Conservation (phyloP, 352 stramenopile species). For the Pythium myriotylum region DNA sequence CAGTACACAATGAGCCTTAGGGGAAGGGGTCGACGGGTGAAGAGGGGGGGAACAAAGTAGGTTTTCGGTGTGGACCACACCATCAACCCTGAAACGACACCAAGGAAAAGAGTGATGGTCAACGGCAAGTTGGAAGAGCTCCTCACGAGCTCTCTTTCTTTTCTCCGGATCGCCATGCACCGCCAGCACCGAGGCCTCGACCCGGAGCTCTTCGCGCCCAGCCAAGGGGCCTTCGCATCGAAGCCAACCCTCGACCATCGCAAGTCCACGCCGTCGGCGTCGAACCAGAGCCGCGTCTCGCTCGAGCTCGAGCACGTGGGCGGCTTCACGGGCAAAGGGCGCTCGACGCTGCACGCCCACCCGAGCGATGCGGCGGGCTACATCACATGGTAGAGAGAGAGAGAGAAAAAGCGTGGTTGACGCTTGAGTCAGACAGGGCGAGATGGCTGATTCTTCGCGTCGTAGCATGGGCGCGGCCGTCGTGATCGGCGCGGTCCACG, state of each 20-base stretch:
- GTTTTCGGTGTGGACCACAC: slow-evolving; percentile 10
- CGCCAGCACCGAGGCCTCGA: slow-evolving; percentile 12
- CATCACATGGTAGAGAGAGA: slow-evolving; percentile 23
- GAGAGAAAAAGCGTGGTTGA: background rate
- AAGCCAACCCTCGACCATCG: too few species aligned
- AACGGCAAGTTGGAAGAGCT: background rate
- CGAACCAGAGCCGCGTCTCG: slow-evolving; percentile 17
- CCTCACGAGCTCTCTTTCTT: background rate
- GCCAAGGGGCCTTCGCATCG: slow-evolving; percentile 7
- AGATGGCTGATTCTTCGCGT: too few species aligned
- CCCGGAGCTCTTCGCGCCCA: slow-evolving; percentile 54
- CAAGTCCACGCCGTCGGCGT: too few species aligned
- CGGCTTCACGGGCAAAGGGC: slow-evolving; percentile 38
- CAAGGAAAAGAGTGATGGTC: slow-evolving; percentile 21
- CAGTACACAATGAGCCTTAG: too few species aligned
- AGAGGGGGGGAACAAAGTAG: too few species aligned
- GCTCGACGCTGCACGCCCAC: slow-evolving; percentile 37
- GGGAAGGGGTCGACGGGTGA: background rate
- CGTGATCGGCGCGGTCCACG: slow-evolving; percentile 33
- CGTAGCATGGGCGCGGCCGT: slow-evolving; percentile 41
- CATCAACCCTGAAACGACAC: slow-evolving; percentile 12
- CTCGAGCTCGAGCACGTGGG: slow-evolving; percentile 73
- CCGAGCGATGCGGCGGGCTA: slow-evolving; percentile 38
- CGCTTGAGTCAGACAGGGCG: too few species aligned
- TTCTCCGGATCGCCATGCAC: slow-evolving; percentile 1